phyloP scores from a whole-genome alignment of 257 asterid species.

The Thymus mandschuricus region DNA sequence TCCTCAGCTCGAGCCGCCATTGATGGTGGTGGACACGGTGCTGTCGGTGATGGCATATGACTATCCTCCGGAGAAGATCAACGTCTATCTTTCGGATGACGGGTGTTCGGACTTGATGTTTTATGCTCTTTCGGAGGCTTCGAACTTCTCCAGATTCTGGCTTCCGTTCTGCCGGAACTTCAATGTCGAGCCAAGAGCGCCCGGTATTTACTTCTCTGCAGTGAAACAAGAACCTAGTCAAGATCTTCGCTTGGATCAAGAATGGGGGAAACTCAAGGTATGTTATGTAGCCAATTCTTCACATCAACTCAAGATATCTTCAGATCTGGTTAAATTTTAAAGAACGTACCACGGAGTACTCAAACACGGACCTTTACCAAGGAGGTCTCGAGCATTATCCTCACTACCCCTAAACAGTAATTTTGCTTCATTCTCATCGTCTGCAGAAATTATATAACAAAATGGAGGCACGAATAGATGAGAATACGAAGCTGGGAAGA shows the following conservation, averaged over 20 bases:
- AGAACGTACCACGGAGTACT: too few species aligned
- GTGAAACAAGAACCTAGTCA: neutral
- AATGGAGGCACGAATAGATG: slow-evolving; percentile 14
- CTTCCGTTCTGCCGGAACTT: slow-evolving; percentile 20
- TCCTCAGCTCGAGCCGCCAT: slow-evolving; percentile 18
- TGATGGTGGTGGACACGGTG: slow-evolving; percentile 24
- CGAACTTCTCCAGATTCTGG: slow-evolving; percentile 15
- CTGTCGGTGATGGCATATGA: slow-evolving; percentile 24
- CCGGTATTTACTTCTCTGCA: neutral
- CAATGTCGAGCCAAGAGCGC: neutral
- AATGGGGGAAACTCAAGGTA: neutral
- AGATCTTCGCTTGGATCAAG: neutral
- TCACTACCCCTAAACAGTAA: too few species aligned
- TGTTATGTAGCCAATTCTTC: neutral
- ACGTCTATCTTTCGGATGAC: slow-evolving; percentile 17
- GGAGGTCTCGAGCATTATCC: too few species aligned
- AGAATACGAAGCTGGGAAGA: neutral
- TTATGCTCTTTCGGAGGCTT: slow-evolving; percentile 9
- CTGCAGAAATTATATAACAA: slow-evolving; percentile 4
- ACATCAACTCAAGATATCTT: too few species aligned
- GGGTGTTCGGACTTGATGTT: slow-evolving; percentile 19
- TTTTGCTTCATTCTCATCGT: too few species aligned
- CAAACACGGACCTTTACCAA: too few species aligned
- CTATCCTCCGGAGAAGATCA: slow-evolving; percentile 17
- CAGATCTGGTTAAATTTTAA: too few species aligned